Evolutionary conservation across 805 yeast species (phyloP), one percentile per base, ranked within the genome.

Genomic region (Komagataella pseudopastoris): DNA sequence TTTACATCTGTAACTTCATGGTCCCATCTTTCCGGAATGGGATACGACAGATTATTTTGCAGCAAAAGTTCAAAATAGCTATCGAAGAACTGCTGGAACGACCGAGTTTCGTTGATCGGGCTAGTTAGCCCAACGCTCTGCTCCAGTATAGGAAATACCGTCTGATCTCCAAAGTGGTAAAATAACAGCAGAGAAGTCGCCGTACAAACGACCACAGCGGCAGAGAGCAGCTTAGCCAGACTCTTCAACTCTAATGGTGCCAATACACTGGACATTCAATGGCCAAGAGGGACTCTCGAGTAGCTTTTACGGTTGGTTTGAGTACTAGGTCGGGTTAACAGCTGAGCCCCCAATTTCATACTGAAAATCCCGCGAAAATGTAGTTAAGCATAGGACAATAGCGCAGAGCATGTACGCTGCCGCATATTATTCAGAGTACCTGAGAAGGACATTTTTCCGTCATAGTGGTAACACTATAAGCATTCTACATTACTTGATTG

Each of bases 1-100:
- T 60, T 57, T 1, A 68, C 67, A 50, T 65, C 63, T 49, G 67
- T 67, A 52, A 63, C 60, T 52, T 62, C 59, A 36, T 63, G 54
- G 6, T 50, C 52, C 55, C 57, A 56, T 55, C 69, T 58, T 54
- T 66, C 64, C 23, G 56, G 58, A 22, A 65, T 54, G 7, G 69
- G 69, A 52, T 60, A 62, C 43, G 63, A 59, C 36, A 65, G 51
- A 48, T 59, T 61, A 49, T 65, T 65, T 20, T 58, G 58, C 46
- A 55, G 55, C 56, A 65, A 60, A 36, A 63, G 51, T 50, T 63
- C 62, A 45, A 65, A 62, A 7, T 64, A 59, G 47, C 62, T 63
- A n/a, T 56, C 58, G 49, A 64, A 65, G 46, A 49, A 49, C 39
- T 30, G 39, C 10, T 30, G 39, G 14, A 30, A 30, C 39, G 10